Conservation (phyloP, 2,329 filamentous ascomycete genomes). For the Ophiostoma piceae region DNA sequence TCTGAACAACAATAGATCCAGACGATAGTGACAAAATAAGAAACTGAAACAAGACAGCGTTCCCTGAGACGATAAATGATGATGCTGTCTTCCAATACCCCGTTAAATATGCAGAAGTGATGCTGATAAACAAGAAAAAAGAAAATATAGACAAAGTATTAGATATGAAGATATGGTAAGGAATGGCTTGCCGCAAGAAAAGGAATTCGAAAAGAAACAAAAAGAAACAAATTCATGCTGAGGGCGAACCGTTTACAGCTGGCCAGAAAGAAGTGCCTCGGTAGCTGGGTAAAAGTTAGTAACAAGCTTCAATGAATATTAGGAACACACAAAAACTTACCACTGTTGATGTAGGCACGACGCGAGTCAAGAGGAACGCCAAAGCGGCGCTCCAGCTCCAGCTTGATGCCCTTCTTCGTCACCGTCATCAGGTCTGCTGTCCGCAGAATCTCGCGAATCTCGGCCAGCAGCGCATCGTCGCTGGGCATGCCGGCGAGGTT, state of each 20-base stretch:
- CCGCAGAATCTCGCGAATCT: constrained; percentile 89
- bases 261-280: constrained; percentile 71
- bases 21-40: neutral
- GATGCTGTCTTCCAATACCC: constrained; percentile 21
- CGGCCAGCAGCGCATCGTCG: constrained; percentile 83
- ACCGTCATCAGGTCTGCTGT: constrained; percentile 95
- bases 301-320: neutral
- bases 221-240: neutral
- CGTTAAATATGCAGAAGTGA: constrained; percentile 23
- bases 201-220: neutral
- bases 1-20: constrained; percentile 12
- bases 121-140: neutral
- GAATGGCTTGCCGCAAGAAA: constrained; percentile 3
- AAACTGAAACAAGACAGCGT: neutral
- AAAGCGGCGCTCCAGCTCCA: constrained; percentile 86
- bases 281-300: constrained; percentile 49
- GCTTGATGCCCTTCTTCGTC: constrained; percentile 97
- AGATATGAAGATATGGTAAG: constrained; percentile 16
- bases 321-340: constrained; percentile 49
- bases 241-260: constrained; percentile 49
- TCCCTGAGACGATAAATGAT: neutral
- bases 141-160: constrained; percentile 16
- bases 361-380: constrained; percentile 79
- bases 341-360: constrained; percentile 89
- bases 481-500: constrained; percentile 72